Percentiles rank a stretch among this genome's conserved stretches.
These are phyloP conservation scores for Knoxdaviesia proteae DNA, from an alignment of 2,329 filamentous ascomycete species.

Conservation along the genomic window DNA sequence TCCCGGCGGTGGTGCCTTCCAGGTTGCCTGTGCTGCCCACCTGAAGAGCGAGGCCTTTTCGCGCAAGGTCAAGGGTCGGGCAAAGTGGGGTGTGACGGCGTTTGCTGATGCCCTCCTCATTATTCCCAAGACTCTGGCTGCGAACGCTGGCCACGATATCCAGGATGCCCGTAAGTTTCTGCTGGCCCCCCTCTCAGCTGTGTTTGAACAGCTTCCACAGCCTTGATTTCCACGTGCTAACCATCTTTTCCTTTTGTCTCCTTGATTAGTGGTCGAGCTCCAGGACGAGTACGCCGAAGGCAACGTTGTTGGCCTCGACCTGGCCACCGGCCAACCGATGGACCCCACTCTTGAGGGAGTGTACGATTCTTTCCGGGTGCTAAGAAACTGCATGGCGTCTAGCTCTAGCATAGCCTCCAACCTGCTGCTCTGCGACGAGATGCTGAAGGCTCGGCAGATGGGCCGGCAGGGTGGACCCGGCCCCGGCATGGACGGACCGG, in stretches of 20 bases:
- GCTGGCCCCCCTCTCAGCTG: not conserved
- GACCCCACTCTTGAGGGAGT: constrained; percentile 83
- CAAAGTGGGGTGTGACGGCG: constrained; percentile 84
- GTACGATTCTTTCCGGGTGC: constrained; percentile 86
- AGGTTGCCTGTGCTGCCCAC: constrained; percentile 77
- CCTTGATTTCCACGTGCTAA: constrained; percentile 3
- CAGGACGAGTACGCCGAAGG: constrained; percentile 75
- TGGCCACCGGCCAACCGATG: constrained; percentile 80
- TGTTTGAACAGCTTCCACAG: not conserved
- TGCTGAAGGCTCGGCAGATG: constrained; percentile 97
- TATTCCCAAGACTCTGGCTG: constrained; percentile 92
- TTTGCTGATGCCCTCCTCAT: constrained; percentile 89
- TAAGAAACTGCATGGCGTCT: constrained; percentile 84
- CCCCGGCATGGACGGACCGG: constrained; percentile 41
- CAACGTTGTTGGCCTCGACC: constrained; percentile 67
- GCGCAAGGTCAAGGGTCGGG: constrained; percentile 91
- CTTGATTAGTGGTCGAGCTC: constrained; percentile 48
- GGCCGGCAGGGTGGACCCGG: constrained; percentile 40
- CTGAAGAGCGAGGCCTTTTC: constrained; percentile 70
- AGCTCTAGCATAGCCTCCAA: constrained; percentile 92
- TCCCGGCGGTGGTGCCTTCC: constrained; percentile 85
- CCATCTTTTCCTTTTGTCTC: constrained; percentile 5
- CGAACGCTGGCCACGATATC: constrained; percentile 89
- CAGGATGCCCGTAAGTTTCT: constrained; percentile 67
- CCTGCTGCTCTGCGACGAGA: constrained; percentile 83